A percentile compares a stretch with the other conserved stretches of the same genome.
Evolutionary conservation across 768 basidiomycete genomes (phyloP).

Genomic region (Pisolithus microcarpus): DNA sequence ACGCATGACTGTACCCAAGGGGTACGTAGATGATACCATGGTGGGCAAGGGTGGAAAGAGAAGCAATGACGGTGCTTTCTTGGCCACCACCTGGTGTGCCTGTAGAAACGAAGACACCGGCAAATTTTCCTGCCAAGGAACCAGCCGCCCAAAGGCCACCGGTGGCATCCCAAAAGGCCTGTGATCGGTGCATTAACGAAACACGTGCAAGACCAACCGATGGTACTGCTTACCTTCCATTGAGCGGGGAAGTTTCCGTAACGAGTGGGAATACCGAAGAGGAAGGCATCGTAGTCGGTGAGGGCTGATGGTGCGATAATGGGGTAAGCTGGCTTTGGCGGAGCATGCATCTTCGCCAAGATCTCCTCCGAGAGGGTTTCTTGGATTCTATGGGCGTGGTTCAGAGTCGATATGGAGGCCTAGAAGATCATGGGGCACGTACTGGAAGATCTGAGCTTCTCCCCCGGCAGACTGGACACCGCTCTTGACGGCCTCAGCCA

Average conservation of each 20-base stretch:
- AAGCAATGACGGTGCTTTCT: slow-evolving; percentile 46
- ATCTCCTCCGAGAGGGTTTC: slow-evolving; percentile 74
- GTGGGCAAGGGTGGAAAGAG: slow-evolving; percentile 56
- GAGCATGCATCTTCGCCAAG: slow-evolving; percentile 61
- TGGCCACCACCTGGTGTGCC: slow-evolving; percentile 79
- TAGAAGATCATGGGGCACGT: slow-evolving; percentile 13
- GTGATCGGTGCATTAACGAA: slow-evolving; percentile 5
- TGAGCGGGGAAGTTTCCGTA: slow-evolving; percentile 78
- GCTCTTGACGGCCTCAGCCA: slow-evolving; percentile 46
- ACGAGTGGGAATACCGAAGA: slow-evolving; percentile 75
- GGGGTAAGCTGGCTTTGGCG: slow-evolving; percentile 66
- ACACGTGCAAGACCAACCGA: neutral
- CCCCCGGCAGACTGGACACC: slow-evolving; percentile 48
- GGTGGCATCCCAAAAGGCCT: slow-evolving; percentile 74
- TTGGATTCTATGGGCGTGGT: slow-evolving; percentile 42
- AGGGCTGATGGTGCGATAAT: slow-evolving; percentile 52
- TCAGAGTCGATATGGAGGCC: too few relatives aligned
- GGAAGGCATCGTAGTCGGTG: slow-evolving; percentile 56
- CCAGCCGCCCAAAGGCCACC: slow-evolving; percentile 59
- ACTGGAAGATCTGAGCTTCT: slow-evolving; percentile 48
- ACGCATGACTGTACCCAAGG: slow-evolving; percentile 54
- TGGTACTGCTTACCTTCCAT: slow-evolving; percentile 48
- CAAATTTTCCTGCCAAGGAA: slow-evolving; percentile 66
- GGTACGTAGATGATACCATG: slow-evolving; percentile 72
- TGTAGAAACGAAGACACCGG: slow-evolving; percentile 66